Evolutionary conservation across 345 rosid species (phyloP).

Genomic region (Eucalyptus guilfoylei): DNA sequence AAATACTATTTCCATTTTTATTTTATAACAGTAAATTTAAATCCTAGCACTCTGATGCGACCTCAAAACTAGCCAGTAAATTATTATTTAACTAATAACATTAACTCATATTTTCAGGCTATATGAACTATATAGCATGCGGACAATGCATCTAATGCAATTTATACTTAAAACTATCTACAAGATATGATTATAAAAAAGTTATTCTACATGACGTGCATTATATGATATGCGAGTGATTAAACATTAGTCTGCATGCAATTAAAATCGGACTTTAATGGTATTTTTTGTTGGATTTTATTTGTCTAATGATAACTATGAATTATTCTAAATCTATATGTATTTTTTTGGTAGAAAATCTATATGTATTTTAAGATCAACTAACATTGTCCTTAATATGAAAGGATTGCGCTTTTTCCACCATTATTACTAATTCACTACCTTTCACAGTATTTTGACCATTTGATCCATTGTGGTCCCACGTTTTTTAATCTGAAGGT

Average conservation of each 20-base stretch:
- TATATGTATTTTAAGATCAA: too few relatives aligned
- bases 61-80: not conserved
- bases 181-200: not conserved
- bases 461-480: not conserved
- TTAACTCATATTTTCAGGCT: not conserved
- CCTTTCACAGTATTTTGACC: not conserved
- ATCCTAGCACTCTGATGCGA: not conserved
- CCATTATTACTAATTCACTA: not conserved
- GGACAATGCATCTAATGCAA: not conserved
- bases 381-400: too few relatives aligned
- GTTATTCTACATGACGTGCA: not conserved
- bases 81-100: not conserved
- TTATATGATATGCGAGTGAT: not conserved
- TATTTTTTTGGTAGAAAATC: too few relatives aligned
- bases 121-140: not conserved
- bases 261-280: not conserved
- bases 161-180: not conserved
- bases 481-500: not conserved
- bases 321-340: too few relatives aligned
- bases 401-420: not conserved
- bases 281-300: not conserved
- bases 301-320: too few relatives aligned
- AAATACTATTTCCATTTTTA: not conserved
- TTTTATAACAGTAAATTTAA: not conserved
- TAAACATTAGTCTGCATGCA: not conserved